Base-by-base conservation (phyloP, 148 eudicot species). In the Chenopodium berlandieri region DNA sequence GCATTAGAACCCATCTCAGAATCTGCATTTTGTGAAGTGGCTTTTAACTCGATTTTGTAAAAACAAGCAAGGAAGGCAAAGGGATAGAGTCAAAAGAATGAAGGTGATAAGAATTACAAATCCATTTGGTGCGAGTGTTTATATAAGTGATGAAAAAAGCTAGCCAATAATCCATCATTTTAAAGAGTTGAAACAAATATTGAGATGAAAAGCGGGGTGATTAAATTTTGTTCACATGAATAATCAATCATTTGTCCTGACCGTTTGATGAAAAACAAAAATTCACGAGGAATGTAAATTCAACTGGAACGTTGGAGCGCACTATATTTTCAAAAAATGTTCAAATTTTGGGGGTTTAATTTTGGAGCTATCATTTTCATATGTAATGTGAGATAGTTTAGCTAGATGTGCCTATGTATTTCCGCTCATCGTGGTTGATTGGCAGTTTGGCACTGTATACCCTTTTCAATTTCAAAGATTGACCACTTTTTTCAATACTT, bases 241-340 rank as follows among this genome's bases (percentile, higher is more conserved):
- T 46, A 70, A 80, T 69, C 56, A 77, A 58, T 1, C 27, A 54
- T 7, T 44, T 50, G 67, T 44, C 56, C 30, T 84, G 86, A 84
- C 86, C 86, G 83, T 84, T 84, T 77, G 83, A 80, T 52, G 27
- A 32, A 30, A 63, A 47, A 20, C 5, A 56, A 75, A 31, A 52
- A 82, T 65, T 90, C 93, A 92, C 93, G 92, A 76, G 97, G 75
- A 81, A 75, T 80, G 75, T 86, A 84, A 88, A 62, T 88, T 71
- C 75, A 64, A 67, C 71, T 77, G 52, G 85, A 90, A 90, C 91
- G 89, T 90, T 91, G 97, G 94, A 90, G 92, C 94, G 94, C 92
- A 90, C 88, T 75, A 82, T 50, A 22, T 25, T 87, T 91, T 85
- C 75, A 88, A 86, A 47, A 47, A 14, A 56, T 14, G 17, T 17